A percentile compares a stretch with the other conserved stretches of the same genome.
phyloP scores from a whole-genome alignment of 2,329 filamentous ascomycete species.

The Didymella arachidicola region DNA sequence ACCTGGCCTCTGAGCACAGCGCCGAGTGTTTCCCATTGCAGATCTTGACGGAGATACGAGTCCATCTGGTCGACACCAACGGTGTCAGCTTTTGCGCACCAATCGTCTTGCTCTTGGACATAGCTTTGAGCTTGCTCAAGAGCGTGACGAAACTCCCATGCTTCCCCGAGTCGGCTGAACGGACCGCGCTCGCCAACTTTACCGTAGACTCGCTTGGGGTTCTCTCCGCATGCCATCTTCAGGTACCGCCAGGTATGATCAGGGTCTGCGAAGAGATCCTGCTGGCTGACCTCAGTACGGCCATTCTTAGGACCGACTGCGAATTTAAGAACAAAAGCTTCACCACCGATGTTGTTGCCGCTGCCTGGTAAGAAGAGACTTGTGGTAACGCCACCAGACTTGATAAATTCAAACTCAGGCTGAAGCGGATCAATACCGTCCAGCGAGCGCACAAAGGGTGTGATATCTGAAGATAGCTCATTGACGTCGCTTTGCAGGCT shows the following conservation, averaged over 20 bases:
- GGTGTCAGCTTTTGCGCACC: constrained; percentile 57
- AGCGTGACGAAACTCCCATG: constrained; percentile 72
- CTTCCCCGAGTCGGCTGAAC: constrained; percentile 70
- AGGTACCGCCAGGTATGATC: constrained; percentile 73
- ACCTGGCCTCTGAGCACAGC: constrained; percentile 73
- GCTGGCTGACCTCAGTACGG: constrained; percentile 68
- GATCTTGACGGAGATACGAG: constrained; percentile 67
- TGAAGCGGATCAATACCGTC: constrained; percentile 71
- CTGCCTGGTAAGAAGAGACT: constrained; percentile 72
- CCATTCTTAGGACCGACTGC: constrained; percentile 59
- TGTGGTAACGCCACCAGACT: constrained; percentile 75
- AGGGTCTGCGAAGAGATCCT: constrained; percentile 55
- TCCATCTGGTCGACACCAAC: constrained; percentile 52
- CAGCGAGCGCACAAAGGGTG: constrained; percentile 72
- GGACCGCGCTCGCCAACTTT: constrained; percentile 11
- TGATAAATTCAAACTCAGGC: constrained; percentile 72
- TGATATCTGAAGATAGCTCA: constrained; percentile 69
- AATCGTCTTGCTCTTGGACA: constrained; percentile 70
- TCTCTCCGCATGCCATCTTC: constrained; percentile 80
- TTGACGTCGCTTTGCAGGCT: constrained; percentile 68
- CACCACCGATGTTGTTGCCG: constrained; percentile 76
- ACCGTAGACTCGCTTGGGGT: constrained; percentile 70
- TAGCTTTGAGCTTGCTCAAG: constrained; percentile 68
- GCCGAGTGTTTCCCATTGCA: constrained; percentile 69
- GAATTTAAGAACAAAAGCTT: constrained; percentile 66